phyloP scores from a whole-genome alignment of 2,329 filamentous ascomycete species.

The Aspergillus quadrilineatus region DNA sequence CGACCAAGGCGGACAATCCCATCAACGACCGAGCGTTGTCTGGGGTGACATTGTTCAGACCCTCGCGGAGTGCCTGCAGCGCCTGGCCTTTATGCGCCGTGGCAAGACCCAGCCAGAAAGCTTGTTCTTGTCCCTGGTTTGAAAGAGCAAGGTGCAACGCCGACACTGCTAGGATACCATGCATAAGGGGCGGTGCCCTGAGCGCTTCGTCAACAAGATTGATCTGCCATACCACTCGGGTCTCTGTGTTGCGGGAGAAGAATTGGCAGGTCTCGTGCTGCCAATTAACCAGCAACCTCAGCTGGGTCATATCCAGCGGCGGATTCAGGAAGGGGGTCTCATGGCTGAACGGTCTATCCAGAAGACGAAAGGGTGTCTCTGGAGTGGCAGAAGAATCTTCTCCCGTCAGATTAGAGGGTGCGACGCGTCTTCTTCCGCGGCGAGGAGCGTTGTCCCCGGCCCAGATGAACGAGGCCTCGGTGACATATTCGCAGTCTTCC shows the following conservation, averaged over 20 bases:
- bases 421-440: neutral
- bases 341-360: neutral
- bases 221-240: slow-evolving; percentile 21
- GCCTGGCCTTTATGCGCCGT: slow-evolving; percentile 20
- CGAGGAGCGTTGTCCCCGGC: slow-evolving; percentile 3
- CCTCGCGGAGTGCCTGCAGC: slow-evolving; percentile 1
- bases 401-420: too few relatives aligned
- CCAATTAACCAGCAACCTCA: slow-evolving; percentile 23
- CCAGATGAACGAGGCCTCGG: slow-evolving; percentile 18
- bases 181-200: slow-evolving; percentile 24
- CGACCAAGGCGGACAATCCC: slow-evolving; percentile 19
- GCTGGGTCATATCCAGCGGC: slow-evolving; percentile 19
- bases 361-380: neutral
- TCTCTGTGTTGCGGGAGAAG: slow-evolving; percentile 21
- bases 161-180: slow-evolving; percentile 26
- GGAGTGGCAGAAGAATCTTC: neutral
- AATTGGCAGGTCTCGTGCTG: slow-evolving; percentile 20
- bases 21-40: slow-evolving; percentile 21
- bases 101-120: slow-evolving; percentile 21
- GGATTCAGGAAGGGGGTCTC: neutral
- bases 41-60: slow-evolving; percentile 12
- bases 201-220: slow-evolving; percentile 22
- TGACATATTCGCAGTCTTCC: slow-evolving; percentile 21
- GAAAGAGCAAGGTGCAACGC: slow-evolving; percentile 23
- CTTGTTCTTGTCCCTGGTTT: neutral